These are phyloP conservation scores for Elaeis guineensis DNA, from an alignment of 176 grass and related monocot species.

Conservation along the genomic window DNA sequence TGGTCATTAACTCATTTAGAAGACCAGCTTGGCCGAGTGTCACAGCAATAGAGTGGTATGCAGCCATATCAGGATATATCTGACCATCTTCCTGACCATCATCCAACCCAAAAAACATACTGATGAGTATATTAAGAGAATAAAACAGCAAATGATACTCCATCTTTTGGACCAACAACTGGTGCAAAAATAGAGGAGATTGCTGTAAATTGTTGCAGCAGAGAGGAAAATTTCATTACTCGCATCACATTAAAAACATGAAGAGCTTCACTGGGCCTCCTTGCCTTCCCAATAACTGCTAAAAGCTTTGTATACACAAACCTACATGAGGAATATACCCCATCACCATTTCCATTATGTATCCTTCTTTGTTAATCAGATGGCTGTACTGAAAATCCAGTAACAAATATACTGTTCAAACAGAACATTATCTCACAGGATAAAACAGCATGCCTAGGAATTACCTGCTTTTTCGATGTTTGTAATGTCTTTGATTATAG, in stretches of 20 bases:
- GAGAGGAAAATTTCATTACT: slow-evolving; percentile 22
- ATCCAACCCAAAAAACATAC: background rate
- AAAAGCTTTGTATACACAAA: slow-evolving; percentile 94
- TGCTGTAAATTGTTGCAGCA: too few relatives aligned
- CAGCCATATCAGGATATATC: slow-evolving; percentile 92
- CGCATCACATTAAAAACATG: slow-evolving; percentile 62
- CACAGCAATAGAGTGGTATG: slow-evolving; percentile 81
- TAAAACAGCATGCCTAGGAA: background rate
- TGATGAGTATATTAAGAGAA: background rate
- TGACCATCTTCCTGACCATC: slow-evolving; percentile 59
- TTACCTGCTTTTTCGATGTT: slow-evolving; percentile 82
- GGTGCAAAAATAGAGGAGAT: too few relatives aligned
- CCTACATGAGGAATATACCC: slow-evolving; percentile 26
- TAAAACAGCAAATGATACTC: slow-evolving; percentile 3
- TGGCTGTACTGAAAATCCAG: background rate
- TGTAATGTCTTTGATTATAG: slow-evolving; percentile 63
- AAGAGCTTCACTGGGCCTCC: slow-evolving; percentile 67
- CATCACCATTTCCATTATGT: background rate
- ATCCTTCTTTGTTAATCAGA: background rate
- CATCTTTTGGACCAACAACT: too few relatives aligned
- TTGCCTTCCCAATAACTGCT: slow-evolving; percentile 74
- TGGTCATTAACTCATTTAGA: slow-evolving; percentile 66
- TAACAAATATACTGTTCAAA: too few relatives aligned
- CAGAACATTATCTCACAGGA: too few relatives aligned
- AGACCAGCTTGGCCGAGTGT: slow-evolving; percentile 87